Evolutionary conservation across 2,329 filamentous ascomycete genomes (phyloP), one percentile per base, ranked within the genome.

Genomic region (Fusarium piperis): DNA sequence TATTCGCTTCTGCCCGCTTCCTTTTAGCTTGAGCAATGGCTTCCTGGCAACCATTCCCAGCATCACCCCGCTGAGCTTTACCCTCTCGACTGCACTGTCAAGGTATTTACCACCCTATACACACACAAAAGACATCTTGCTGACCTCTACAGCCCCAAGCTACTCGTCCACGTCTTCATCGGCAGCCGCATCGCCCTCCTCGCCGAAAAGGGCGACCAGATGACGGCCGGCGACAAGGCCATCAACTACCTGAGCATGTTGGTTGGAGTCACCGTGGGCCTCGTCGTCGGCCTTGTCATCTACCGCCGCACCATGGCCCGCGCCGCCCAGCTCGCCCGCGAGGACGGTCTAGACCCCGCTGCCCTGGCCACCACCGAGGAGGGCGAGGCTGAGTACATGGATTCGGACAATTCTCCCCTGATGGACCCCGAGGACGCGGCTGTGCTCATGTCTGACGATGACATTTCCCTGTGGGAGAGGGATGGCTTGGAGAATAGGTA

Each of bases 31-130:
- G 74, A 95, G 93, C 78, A 99, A 99, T 79, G 96, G 94, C 57
- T 97, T 97, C 67, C 89, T 99, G 62, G 94, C 94, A 32, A 98
- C 96, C 1, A 95, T 99, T 68, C 95, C 95, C 3, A 97, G 93
- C 33, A 93, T 99, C 35, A 88, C 91, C 26, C 93, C 93, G 41
- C 80, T 87, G 67, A 89, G 89, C 52, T 98, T 97, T 83, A 91
- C 91, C 33, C 80, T 94, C 51, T 95, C 96, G 7, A 98, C 95
- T 0, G 91, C 93, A 3, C 84, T 95, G 16, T 91, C 94, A 12
- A 90, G 88, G 85, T 87, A 71, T 66, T 36, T 32, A 38, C n/a
- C 15, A 53, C 20, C 41, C 36, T 60, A 28, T 16, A 6, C 9
- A 3, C 8, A 23, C 23, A 23, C 23, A 23, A 36, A 16, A 41